Evolutionary conservation across 2,329 filamentous ascomycete species (phyloP).

Genomic region (Colletotrichum sp.): DNA sequence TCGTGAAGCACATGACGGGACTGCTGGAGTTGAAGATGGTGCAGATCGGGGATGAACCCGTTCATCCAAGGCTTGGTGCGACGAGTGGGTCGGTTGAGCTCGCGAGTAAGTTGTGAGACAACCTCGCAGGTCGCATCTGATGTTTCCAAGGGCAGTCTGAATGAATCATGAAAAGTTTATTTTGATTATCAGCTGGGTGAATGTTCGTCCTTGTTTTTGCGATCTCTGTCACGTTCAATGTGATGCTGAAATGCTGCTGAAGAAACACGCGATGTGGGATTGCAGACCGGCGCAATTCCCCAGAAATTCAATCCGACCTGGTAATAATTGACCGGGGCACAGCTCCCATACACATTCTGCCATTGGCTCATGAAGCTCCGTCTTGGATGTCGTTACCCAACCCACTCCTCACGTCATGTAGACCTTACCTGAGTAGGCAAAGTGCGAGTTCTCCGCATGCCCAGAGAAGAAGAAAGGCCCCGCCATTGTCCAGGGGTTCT

Average conservation of each 20-base stretch:
- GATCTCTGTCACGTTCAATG: not conserved
- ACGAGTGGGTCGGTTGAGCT: not conserved
- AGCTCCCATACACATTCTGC: not conserved
- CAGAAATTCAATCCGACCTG: not conserved
- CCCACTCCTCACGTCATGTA: slow-evolving; percentile 12
- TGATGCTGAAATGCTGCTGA: not conserved
- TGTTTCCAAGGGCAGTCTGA: not conserved
- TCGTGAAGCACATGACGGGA: slow-evolving; percentile 43
- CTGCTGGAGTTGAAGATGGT: slow-evolving; percentile 54
- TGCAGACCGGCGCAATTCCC: not conserved
- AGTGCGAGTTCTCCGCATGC: not conserved
- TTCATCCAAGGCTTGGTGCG: slow-evolving; percentile 26
- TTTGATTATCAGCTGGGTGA: not conserved
- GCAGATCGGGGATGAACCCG: slow-evolving; percentile 53
- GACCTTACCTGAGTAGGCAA: not conserved
- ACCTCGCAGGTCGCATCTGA: not conserved
- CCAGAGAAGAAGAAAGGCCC: not conserved
- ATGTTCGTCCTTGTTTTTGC: not conserved
- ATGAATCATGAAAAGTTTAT: not conserved
- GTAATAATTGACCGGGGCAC: not conserved
- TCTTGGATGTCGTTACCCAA: slow-evolving; percentile 10
- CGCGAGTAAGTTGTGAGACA: slow-evolving; percentile 3
- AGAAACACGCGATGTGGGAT: not conserved
- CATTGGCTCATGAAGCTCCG: not conserved
- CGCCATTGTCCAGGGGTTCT: not conserved